Conservation (phyloP, 176 grass and related monocot genomes). For the Cenchrus fungigraminus region DNA sequence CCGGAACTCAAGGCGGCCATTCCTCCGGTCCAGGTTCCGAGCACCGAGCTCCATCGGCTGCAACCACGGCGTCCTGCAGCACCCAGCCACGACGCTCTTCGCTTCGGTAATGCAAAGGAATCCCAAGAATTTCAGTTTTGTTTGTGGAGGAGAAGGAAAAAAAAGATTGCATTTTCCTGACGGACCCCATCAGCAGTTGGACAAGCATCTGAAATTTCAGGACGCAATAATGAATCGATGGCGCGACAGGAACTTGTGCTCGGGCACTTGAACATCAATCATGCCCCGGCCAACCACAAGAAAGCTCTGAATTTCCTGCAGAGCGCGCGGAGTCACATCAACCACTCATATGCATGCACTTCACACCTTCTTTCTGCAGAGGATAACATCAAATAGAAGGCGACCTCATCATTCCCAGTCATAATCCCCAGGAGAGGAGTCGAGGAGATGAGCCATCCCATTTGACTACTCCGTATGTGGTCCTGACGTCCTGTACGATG, state of each 20-base stretch:
- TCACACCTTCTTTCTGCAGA: constrained; percentile 11
- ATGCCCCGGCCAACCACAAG: not conserved
- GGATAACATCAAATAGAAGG: constrained; percentile 38
- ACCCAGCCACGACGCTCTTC: no score
- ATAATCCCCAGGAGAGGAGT: constrained; percentile 39
- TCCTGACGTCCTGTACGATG: not conserved
- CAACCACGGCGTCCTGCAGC: no score
- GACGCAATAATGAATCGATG: not conserved
- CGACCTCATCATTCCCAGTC: constrained; percentile 41
- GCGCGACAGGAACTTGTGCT: constrained; percentile 30
- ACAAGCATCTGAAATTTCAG: not conserved
- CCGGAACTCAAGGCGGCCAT: not conserved
- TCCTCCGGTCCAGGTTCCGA: not conserved
- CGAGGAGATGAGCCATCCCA: not conserved
- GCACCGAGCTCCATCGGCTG: not conserved
- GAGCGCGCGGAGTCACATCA: not conserved
- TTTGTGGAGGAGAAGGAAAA: no score
- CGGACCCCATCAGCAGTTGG: not conserved
- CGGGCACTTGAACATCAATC: constrained; percentile 35
- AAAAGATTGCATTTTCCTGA: no score
- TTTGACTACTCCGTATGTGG: constrained; percentile 21
- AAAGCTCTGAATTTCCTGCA: constrained; percentile 39
- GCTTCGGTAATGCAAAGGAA: no score
- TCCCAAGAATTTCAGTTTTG: no score
- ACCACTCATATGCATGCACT: constrained; percentile 8